A percentile compares a stretch with the other conserved stretches of the same genome.
Evolutionary conservation across 164 flowering plant species (phyloP).

Genomic region (Stephania japonica): DNA sequence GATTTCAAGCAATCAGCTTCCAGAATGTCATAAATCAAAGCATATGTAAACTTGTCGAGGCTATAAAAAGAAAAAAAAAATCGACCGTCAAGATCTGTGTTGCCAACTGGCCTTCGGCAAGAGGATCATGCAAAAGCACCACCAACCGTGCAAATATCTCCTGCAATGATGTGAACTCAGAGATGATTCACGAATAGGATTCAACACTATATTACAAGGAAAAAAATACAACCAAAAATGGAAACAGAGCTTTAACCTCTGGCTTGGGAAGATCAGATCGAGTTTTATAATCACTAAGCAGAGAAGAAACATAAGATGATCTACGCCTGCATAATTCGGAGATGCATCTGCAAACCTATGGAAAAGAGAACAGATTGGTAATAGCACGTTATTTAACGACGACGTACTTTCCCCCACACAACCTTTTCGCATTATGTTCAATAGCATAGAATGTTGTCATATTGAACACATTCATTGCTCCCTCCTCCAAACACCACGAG

Average conservation of each 20-base stretch:
- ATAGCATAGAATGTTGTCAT: not conserved
- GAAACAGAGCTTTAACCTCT: conserved; percentile 47
- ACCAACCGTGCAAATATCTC: conserved; percentile 86
- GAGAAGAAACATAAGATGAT: conserved; percentile 38
- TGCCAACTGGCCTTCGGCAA: conserved; percentile 77
- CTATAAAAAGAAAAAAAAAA: conserved; percentile 4
- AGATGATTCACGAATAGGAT: not conserved
- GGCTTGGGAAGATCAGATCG: conserved; percentile 78
- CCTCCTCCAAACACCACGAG: not conserved
- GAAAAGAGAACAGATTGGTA: not conserved
- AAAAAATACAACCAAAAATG: not conserved
- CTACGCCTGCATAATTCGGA: conserved; percentile 74
- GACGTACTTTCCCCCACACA: not conserved
- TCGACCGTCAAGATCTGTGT: conserved; percentile 76
- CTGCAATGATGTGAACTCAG: conserved; percentile 31
- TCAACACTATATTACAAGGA: not conserved
- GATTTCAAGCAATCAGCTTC: not conserved
- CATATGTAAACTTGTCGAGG: not conserved
- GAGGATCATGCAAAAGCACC: conserved; percentile 90
- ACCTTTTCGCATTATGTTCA: not conserved
- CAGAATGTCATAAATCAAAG: not conserved
- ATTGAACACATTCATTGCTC: not conserved
- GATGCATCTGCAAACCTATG: conserved; percentile 92
- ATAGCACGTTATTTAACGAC: not conserved
- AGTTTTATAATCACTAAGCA: conserved; percentile 62